These are phyloP conservation scores for Pleurozium schreberi DNA, from an alignment of 225 moss, liverwort and hornwort species.

Conservation along the genomic window DNA sequence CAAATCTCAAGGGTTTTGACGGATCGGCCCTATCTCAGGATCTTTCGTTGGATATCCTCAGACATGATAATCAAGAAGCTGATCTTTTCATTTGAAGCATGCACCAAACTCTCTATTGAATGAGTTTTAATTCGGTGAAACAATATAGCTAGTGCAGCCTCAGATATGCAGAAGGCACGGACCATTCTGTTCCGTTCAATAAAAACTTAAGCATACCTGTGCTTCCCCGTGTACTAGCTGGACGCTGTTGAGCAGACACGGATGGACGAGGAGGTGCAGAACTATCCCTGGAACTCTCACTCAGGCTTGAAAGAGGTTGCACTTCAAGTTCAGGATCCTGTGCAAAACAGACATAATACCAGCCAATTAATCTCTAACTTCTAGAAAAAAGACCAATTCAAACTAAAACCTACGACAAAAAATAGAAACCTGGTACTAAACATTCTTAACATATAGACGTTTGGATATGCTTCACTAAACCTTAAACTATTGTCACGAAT, in stretches of 20 bases:
- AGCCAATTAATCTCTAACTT: not conserved
- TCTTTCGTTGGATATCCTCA: not conserved
- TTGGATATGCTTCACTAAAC: not conserved
- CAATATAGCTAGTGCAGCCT: not conserved
- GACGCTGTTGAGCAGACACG: conserved; percentile 25
- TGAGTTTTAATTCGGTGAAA: not conserved
- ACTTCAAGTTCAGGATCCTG: conserved; percentile 62
- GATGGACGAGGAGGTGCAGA: conserved; percentile 12
- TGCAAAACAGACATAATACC: not conserved
- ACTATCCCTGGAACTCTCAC: conserved; percentile 16
- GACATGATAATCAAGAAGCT: not conserved
- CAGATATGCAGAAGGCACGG: not conserved
- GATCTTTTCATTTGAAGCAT: not conserved
- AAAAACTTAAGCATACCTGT: not conserved
- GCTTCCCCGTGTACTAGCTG: conserved; percentile 33
- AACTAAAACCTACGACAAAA: not conserved
- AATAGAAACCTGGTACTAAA: not conserved
- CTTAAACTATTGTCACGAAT: not conserved
- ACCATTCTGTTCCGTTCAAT: not conserved
- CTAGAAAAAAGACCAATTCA: not conserved
- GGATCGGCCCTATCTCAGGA: not conserved
- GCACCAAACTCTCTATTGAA: not conserved
- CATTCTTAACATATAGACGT: not conserved
- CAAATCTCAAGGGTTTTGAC: not conserved
- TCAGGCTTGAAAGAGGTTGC: conserved; percentile 42